Evolutionary conservation across 179 eudicot genomes (phyloP).

Genomic region (Silene vulgaris): DNA sequence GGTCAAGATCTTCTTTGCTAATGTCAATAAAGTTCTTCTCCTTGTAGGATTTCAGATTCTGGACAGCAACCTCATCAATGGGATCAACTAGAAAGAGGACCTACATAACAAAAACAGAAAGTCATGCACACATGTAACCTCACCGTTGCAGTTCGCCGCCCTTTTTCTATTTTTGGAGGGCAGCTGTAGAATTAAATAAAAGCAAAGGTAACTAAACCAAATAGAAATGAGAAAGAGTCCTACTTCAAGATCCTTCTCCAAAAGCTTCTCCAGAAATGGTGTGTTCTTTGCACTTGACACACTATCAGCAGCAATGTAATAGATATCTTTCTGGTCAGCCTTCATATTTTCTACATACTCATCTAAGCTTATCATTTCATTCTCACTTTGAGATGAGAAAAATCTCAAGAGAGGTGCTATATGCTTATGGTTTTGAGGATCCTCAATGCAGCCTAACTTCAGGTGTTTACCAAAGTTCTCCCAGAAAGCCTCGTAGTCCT

Average conservation of each 20-base stretch:
- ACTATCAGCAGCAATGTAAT: conserved; percentile 82
- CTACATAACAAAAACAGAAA: conserved; percentile 34
- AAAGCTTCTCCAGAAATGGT: conserved; percentile 82
- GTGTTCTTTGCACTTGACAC: conserved; percentile 80
- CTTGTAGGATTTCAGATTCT: conserved; percentile 76
- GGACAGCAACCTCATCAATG: conserved; percentile 87
- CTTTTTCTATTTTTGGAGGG: background rate
- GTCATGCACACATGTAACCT: background rate
- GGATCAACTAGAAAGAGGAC: conserved; percentile 88
- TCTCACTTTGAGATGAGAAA: conserved; percentile 84
- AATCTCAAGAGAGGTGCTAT: conserved; percentile 87
- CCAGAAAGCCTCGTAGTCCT: conserved; percentile 94
- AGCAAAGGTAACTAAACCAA: background rate
- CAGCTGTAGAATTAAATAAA: background rate
- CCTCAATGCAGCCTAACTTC: conserved; percentile 91
- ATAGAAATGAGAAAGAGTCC: conserved; percentile 18
- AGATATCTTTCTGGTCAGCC: conserved; percentile 88
- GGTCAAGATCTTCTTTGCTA: conserved; percentile 90
- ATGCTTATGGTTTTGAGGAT: conserved; percentile 82
- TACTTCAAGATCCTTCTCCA: conserved; percentile 91
- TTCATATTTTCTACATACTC: conserved; percentile 94
- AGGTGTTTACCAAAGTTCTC: conserved; percentile 87
- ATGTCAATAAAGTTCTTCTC: conserved; percentile 84
- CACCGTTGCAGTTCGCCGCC: no score
- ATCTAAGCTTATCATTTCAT: conserved; percentile 81